Conservation (phyloP, 2,329 filamentous ascomycete species). For the Claviceps spartinae region DNA sequence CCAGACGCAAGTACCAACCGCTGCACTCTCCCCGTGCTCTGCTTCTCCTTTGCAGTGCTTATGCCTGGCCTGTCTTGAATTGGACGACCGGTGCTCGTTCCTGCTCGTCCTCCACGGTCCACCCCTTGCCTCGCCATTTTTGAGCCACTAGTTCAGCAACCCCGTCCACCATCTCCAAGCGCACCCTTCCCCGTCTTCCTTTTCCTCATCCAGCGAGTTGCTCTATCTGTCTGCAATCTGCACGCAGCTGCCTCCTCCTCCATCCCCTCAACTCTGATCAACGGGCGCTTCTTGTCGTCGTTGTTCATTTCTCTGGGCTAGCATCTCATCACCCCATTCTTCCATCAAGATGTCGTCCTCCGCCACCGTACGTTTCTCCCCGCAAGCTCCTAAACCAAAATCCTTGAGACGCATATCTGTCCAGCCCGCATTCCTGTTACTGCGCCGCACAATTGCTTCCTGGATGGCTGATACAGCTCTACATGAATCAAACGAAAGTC, state of each 20-base stretch:
- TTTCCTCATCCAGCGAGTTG: slow-evolving; percentile 7
- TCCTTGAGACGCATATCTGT: not conserved
- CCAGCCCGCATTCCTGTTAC: not conserved
- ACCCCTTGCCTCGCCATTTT: slow-evolving; percentile 2
- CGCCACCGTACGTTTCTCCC: slow-evolving; percentile 8
- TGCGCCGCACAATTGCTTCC: slow-evolving; percentile 1
- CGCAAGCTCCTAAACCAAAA: slow-evolving; percentile 1
- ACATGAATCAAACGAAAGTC: not conserved
- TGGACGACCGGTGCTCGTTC: slow-evolving; percentile 3
- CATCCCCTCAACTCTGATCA: slow-evolving; percentile 5
- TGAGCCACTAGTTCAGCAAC: slow-evolving; percentile 3
- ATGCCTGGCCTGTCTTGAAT: not conserved
- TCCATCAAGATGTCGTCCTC: slow-evolving; percentile 14
- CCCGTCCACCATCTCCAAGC: slow-evolving; percentile 6
- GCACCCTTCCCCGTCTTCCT: slow-evolving; percentile 4
- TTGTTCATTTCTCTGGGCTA: slow-evolving; percentile 5
- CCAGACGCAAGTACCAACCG: not conserved
- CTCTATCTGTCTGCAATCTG: slow-evolving; percentile 3
- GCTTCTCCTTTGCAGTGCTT: not conserved
- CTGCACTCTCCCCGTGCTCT: not conserved
- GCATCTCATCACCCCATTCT: slow-evolving; percentile 3
- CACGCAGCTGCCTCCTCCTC: slow-evolving; percentile 5
- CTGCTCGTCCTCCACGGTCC: slow-evolving; percentile 5
- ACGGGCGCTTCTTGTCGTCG: slow-evolving; percentile 7
- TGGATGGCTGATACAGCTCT: slow-evolving; percentile 4